Evolutionary conservation across 2,329 filamentous ascomycete genomes (phyloP).

Genomic region (Colletotrichum sp.): DNA sequence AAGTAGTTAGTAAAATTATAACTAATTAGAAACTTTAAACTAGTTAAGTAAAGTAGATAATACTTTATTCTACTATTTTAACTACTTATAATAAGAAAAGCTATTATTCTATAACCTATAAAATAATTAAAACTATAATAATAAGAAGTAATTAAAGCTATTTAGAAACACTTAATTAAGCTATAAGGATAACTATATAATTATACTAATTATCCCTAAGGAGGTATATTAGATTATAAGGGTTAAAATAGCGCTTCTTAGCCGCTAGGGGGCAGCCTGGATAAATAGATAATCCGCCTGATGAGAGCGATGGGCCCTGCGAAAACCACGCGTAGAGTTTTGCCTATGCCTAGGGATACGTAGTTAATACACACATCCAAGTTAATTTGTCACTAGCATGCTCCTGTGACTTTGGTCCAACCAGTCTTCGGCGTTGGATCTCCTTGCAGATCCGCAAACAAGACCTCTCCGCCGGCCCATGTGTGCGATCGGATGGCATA

Average conservation of each 20-base stretch:
- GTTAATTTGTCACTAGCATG: too few species aligned
- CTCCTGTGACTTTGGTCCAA: too few species aligned
- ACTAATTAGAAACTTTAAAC: too few species aligned
- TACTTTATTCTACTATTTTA: background rate
- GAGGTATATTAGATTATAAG: background rate
- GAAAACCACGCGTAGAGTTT: too few species aligned
- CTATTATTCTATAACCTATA: background rate
- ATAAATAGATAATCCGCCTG: background rate
- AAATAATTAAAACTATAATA: background rate
- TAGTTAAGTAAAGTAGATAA: background rate
- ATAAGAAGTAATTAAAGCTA: background rate
- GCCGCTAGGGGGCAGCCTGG: background rate
- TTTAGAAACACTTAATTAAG: background rate
- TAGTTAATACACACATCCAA: too few species aligned
- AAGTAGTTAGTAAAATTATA: too few species aligned
- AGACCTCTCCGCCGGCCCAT: too few species aligned
- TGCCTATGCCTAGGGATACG: fast-evolving
- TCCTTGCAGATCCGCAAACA: too few species aligned
- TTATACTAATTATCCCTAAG: background rate
- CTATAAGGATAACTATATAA: background rate
- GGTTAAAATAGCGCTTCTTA: background rate
- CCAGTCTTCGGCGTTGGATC: too few species aligned
- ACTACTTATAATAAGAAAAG: background rate
- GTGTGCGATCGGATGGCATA: too few species aligned
- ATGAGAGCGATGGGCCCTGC: too few species aligned